These are phyloP conservation scores for Dioscorea dumetorum DNA, from an alignment of 106 monocot genomes.

Conservation along the genomic window DNA sequence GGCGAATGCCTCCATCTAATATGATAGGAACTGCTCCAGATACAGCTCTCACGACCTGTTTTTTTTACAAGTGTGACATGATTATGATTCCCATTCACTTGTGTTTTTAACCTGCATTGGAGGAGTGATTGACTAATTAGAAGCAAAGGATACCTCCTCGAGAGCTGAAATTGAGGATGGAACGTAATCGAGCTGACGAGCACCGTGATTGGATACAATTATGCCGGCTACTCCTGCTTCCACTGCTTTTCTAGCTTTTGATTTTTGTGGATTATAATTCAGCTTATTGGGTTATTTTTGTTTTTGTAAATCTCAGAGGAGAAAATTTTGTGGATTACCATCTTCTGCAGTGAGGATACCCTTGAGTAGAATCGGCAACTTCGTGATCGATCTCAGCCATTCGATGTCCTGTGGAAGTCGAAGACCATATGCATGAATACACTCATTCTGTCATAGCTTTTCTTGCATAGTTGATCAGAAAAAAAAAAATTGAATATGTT, in stretches of 20 bases:
- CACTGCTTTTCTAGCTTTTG: conserved; percentile 51
- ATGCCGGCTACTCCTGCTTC: conserved; percentile 67
- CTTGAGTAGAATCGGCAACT: conserved; percentile 63
- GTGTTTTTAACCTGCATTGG: background rate
- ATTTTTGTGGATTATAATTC: background rate
- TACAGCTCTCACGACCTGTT: conserved; percentile 67
- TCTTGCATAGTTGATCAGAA: no score
- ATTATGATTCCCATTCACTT: background rate
- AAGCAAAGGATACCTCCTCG: conserved; percentile 59
- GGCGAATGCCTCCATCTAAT: conserved; percentile 73
- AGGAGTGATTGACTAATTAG: background rate
- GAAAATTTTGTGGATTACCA: conserved; percentile 21
- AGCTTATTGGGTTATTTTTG: background rate
- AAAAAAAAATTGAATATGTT: no score
- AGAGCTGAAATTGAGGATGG: conserved; percentile 69
- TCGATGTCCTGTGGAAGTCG: conserved; percentile 40
- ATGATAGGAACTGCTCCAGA: conserved; percentile 70
- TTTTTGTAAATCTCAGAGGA: background rate
- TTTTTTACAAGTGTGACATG: no score
- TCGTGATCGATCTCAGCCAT: conserved; percentile 74
- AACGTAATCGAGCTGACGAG: conserved; percentile 75
- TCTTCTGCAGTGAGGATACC: conserved; percentile 76
- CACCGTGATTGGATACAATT: conserved; percentile 88
- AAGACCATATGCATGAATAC: no score
- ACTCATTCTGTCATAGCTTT: no score